These are phyloP conservation scores for Taxillus chinensis DNA, from an alignment of 164 flowering plant species.

Conservation along the genomic window DNA sequence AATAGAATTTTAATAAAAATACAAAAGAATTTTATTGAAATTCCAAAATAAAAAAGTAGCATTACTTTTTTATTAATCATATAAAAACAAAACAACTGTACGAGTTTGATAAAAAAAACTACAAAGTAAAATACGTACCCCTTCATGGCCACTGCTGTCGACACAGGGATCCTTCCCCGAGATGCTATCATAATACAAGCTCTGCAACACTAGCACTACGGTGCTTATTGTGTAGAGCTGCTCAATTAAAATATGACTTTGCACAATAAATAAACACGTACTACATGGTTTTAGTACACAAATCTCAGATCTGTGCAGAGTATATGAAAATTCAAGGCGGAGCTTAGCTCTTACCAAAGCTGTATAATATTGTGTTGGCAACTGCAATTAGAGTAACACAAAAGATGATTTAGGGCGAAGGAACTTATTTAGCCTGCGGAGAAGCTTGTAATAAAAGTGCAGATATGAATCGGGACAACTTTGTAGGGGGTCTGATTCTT, in stretches of 20 bases:
- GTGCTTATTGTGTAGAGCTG: conserved; percentile 2
- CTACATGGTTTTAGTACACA: background rate
- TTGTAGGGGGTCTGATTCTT: too few relatives aligned
- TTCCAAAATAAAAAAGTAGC: too few relatives aligned
- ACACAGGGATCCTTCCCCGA: background rate
- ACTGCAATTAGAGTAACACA: background rate
- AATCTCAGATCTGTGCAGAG: background rate
- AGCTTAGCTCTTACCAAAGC: background rate
- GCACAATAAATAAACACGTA: background rate
- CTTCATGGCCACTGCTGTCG: background rate
- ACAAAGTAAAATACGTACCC: background rate
- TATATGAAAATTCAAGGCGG: too few relatives aligned
- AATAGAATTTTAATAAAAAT: too few relatives aligned
- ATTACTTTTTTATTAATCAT: too few relatives aligned
- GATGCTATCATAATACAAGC: conserved; percentile 1
- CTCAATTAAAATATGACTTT: background rate
- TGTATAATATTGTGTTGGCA: conserved; percentile 4
- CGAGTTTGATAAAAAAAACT: background rate
- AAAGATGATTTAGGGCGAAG: too few relatives aligned
- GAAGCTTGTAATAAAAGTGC: too few relatives aligned
- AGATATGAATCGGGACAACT: too few relatives aligned
- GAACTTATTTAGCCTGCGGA: too few relatives aligned
- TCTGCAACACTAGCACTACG: background rate
- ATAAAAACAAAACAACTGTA: too few relatives aligned
- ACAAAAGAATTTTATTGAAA: too few relatives aligned